Evolutionary conservation across 768 basidiomycete genomes (phyloP).

Genomic region (Rhizopogon sp.): DNA sequence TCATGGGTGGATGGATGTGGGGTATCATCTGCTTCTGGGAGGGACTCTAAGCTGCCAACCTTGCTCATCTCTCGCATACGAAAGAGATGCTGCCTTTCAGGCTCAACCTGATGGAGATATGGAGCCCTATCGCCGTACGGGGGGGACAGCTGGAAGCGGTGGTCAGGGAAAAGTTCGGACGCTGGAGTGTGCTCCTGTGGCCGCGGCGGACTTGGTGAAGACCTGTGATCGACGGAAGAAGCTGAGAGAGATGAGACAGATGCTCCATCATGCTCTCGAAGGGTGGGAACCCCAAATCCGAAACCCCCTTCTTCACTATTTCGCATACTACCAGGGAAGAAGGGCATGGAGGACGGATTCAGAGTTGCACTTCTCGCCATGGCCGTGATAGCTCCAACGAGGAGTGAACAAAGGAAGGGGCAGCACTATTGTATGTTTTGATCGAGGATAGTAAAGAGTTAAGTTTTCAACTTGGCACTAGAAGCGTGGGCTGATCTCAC

Average conservation of each 20-base stretch:
- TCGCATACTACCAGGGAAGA: constrained; percentile 68
- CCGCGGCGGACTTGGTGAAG: constrained; percentile 60
- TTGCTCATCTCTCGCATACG: constrained; percentile 45
- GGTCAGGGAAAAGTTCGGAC: constrained; percentile 16
- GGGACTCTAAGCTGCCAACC: constrained; percentile 44
- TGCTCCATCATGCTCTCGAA: constrained; percentile 37
- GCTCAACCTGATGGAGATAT: constrained; percentile 39
- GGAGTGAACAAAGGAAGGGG: constrained; percentile 15
- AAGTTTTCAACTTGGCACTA: not conserved
- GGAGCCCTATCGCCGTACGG: constrained; percentile 42
- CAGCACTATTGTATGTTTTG: constrained; percentile 8
- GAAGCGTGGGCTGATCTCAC: constrained; percentile 14
- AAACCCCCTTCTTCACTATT: constrained; percentile 52
- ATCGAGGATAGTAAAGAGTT: too few species aligned
- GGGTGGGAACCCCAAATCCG: constrained; percentile 41
- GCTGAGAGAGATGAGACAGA: constrained; percentile 54
- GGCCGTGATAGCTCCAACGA: constrained; percentile 20
- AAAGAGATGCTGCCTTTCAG: constrained; percentile 36
- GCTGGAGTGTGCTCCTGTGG: constrained; percentile 22
- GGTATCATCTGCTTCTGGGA: constrained; percentile 53
- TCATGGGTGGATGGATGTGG: constrained; percentile 28
- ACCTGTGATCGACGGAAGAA: constrained; percentile 62
- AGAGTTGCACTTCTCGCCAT: constrained; percentile 76
- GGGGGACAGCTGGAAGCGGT: constrained; percentile 33
- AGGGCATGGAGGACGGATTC: constrained; percentile 80